These are phyloP conservation scores for Pleurotus pulmonarius DNA, from an alignment of 768 basidiomycete genomes.

Conservation along the genomic window DNA sequence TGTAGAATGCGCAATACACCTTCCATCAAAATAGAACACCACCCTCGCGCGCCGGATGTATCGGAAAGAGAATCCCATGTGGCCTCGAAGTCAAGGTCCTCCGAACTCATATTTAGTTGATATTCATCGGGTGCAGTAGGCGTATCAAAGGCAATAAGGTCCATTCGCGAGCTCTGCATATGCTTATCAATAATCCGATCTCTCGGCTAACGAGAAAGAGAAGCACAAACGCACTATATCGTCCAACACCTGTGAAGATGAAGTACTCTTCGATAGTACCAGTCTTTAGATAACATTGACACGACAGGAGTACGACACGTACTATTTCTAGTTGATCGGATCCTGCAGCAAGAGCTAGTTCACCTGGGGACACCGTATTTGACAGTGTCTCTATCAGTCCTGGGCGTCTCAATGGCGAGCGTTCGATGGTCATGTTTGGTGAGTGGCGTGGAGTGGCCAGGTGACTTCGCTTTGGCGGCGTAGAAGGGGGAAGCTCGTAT, in stretches of 20 bases:
- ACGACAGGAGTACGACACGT: not conserved
- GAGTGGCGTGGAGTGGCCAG: slow-evolving; percentile 12
- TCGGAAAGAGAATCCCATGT: slow-evolving; percentile 54
- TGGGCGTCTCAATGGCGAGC: slow-evolving; percentile 1
- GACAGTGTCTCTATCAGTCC: slow-evolving; percentile 13
- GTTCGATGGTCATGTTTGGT: slow-evolving; percentile 19
- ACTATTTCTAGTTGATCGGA: slow-evolving; percentile 25
- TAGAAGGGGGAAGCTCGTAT: slow-evolving; percentile 59
- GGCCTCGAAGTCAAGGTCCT: slow-evolving; percentile 40
- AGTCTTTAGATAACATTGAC: not conserved
- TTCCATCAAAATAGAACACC: slow-evolving; percentile 60
- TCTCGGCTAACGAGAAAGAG: not conserved
- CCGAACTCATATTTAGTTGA: slow-evolving; percentile 11
- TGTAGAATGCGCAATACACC: slow-evolving; percentile 49
- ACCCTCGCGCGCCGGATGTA: slow-evolving; percentile 50
- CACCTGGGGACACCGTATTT: slow-evolving; percentile 36
- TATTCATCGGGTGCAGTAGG: slow-evolving; percentile 54
- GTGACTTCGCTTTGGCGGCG: slow-evolving; percentile 39
- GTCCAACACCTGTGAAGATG: not conserved
- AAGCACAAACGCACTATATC: slow-evolving; percentile 3
- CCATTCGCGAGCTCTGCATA: slow-evolving; percentile 31
- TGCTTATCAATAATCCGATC: slow-evolving; percentile 5
- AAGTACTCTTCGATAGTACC: not conserved
- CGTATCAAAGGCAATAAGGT: slow-evolving; percentile 75
- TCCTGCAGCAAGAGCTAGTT: slow-evolving; percentile 38